Evolutionary conservation across 2,329 filamentous ascomycete species (phyloP), one percentile per base, ranked within the genome.

Genomic region (Exophiala dermatitidis): DNA sequence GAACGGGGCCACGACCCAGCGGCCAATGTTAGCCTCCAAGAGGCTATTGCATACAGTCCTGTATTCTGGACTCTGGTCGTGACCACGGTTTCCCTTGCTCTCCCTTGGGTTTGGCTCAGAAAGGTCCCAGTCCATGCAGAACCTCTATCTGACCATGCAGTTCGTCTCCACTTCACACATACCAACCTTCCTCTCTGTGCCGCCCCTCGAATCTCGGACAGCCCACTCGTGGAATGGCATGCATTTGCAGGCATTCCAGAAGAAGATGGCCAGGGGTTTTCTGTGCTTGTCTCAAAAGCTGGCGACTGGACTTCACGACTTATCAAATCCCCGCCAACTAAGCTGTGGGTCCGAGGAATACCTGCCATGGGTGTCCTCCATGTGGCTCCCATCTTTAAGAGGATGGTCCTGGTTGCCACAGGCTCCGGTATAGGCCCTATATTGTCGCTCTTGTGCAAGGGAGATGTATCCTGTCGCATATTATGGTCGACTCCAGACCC

Each of bases 381-480:
- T 60, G 76, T 85, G 52, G 81, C 84, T 34, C 77, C 78, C 0
- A 74, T 88, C 30, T 88, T 88, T 71, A 74, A 75, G 53, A 77
- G 77, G 26, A 71, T 86, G 53, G 75, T 89, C 31, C 69, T 89
- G 54, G 79, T 88, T 5, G 83, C 81, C 3, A 89, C 85, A 0
- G 85, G 85, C 1, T 87, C 84, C 0, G 85, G 85, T 2, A 87
- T 89, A 53, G 85, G 84, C 0, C 85, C 85, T 0, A 78, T 82
- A 50, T 71, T 88, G 8, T 82, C 81, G 1, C 76, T 83, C 47
- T 74, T 87, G 38, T 75, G 78, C 46, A 73, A 69, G 56, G 68
- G 1, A 63, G 69, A 55, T 63, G 70, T 50, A 71, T 72, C 2
- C 64, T 72, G 10, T 48, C 81, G 84, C 10, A 77, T 90, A 6